Conservation (phyloP, 1,284 basidiomycete genomes). For the Ustilago crameri region DNA sequence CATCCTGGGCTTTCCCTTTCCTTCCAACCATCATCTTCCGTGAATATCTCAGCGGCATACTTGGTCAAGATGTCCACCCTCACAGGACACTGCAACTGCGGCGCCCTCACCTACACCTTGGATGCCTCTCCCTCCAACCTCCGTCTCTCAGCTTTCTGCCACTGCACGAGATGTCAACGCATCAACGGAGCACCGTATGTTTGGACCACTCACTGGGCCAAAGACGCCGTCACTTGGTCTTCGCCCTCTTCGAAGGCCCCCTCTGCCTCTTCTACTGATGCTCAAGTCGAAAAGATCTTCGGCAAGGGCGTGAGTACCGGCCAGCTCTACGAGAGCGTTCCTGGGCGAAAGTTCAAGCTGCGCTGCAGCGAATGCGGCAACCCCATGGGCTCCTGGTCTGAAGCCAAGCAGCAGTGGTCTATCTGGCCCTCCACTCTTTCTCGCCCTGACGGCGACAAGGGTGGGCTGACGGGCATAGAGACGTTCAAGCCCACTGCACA, state of each 20-base stretch:
- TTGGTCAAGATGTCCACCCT: slow-evolving; percentile 26
- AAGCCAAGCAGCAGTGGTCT: slow-evolving; percentile 54
- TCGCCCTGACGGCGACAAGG: slow-evolving; percentile 33
- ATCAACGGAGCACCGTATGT: slow-evolving; percentile 61
- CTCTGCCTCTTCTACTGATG: slow-evolving; percentile 1
- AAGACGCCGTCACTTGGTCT: slow-evolving; percentile 52
- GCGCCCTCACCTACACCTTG: slow-evolving; percentile 37
- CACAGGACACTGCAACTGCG: slow-evolving; percentile 49
- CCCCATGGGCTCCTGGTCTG: slow-evolving; percentile 59
- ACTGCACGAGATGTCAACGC: slow-evolving; percentile 60
- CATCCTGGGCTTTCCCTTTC: background rate
- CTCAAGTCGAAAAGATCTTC: slow-evolving; percentile 15
- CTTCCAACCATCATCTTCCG: slow-evolving; percentile 1
- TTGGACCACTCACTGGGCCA: slow-evolving; percentile 58
- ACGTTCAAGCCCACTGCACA: slow-evolving; percentile 29
- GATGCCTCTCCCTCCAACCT: slow-evolving; percentile 38
- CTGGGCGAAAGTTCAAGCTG: slow-evolving; percentile 58
- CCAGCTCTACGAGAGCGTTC: slow-evolving; percentile 44
- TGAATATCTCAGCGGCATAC: background rate
- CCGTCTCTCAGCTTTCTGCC: slow-evolving; percentile 51
- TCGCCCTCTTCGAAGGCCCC: slow-evolving; percentile 9
- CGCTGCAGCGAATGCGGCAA: slow-evolving; percentile 59
- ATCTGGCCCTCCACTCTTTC: slow-evolving; percentile 54
- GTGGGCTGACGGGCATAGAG: slow-evolving; percentile 16
- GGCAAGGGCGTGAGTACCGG: slow-evolving; percentile 23